Conservation (phyloP, 2,329 filamentous ascomycete species). For the Lojkania enalia region DNA sequence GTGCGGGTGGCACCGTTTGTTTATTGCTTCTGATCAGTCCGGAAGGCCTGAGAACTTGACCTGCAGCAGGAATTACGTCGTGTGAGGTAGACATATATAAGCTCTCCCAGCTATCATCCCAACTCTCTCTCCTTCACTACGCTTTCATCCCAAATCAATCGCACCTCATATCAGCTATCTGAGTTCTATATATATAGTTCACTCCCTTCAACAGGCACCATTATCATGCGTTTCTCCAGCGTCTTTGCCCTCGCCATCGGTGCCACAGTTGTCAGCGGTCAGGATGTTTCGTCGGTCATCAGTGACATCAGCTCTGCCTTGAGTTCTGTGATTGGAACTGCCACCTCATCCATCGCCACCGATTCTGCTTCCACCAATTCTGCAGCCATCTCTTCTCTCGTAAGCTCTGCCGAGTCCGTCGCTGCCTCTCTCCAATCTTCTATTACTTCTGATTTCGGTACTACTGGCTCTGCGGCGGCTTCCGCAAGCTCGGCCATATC, state of each 20-base stretch:
- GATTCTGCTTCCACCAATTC: not conserved
- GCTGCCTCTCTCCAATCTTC: constrained; percentile 2
- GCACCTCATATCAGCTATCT: not conserved
- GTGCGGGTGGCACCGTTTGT: constrained; percentile 25
- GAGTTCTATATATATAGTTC: not conserved
- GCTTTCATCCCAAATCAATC: constrained; percentile 2
- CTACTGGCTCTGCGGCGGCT: not conserved
- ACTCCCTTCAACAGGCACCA: constrained; percentile 10
- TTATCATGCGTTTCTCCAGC: constrained; percentile 44
- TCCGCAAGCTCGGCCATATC: constrained; percentile 3
- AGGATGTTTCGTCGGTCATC: constrained; percentile 28
- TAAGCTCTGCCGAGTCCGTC: constrained; percentile 9
- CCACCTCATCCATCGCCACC: not conserved
- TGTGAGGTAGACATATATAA: constrained; percentile 1
- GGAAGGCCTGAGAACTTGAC: constrained; percentile 6
- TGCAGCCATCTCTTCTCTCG: constrained; percentile 7
- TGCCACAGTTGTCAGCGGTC: constrained; percentile 34
- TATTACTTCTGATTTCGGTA: not conserved
- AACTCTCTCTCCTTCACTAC: not conserved
- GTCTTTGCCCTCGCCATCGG: constrained; percentile 32
- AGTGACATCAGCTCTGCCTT: constrained; percentile 17
- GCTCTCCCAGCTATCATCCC: not conserved
- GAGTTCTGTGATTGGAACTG: not conserved
- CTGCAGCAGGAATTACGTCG: not conserved
- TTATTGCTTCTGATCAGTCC: too few species aligned